Evolutionary conservation across 1,139 yeast species (phyloP), one percentile per base, ranked within the genome.

Genomic region (Lodderomyces jiufengensis): DNA sequence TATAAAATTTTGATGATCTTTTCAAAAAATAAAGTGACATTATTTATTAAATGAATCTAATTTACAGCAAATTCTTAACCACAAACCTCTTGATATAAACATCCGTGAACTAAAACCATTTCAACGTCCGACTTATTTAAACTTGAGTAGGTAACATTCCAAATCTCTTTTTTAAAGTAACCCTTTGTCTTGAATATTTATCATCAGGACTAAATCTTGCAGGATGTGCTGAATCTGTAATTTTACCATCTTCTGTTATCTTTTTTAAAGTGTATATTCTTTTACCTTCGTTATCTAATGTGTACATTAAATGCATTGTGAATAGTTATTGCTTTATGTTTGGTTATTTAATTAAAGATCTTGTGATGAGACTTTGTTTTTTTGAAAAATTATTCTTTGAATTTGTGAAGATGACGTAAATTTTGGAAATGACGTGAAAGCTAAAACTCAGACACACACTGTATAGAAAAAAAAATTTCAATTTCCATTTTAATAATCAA

Each of bases 151-250:
- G 96, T 59, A 94, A 76, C 63, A 94, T 63, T 51, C 83, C 83
- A 63, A 71, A 90, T 73, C 98, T 84, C 77, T 87, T 92, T 81
- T 94, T 94, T 60, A 94, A 77, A 37, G 97, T 92, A 37, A 92
- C 97, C 77, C 99, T 85, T 70, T 94, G 97, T 76, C 97, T 84
- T 40, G 98, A 92, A 74, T 87, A 92, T 70, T 92, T 92, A 77
- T 92, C 99, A 61, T 92, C 99, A 52, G 99, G 99, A 33, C 98
- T 92, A 65, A 92, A 92, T 66, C 99, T 81, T 39, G 99, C 98
- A 45, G 99, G 99, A 65, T 94, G 99, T 24, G 98, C 98, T 48
- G 96, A 85, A 71, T 88, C 87, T 61, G 99, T 94, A 73, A 92
- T 88, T 64, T 88, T 95, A 46, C 97, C 97, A 9, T 72, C 67